Base-by-base conservation (phyloP, 2,329 filamentous ascomycete species). In the Delphinella strobiligena region DNA sequence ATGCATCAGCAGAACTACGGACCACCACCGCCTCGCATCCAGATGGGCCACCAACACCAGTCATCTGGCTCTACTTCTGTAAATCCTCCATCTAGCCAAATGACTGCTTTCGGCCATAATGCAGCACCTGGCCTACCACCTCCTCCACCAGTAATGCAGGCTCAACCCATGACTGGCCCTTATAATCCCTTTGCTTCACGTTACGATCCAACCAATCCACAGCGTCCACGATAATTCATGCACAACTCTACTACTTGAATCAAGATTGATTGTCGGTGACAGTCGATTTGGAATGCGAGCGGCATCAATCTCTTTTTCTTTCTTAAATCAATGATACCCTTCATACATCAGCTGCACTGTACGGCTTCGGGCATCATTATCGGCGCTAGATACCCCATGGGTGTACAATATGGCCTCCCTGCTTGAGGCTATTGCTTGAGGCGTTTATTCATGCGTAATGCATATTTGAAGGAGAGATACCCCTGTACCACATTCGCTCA, bases 81-180 rank as follows among this genome's bases (percentile, higher is more conserved):
- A 9, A 10, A 36, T 15, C 39, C 39, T 11, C 39, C 39, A 30
- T 19, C 34, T 14, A 18, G 34, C 15, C 31, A 32, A 19, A 29
- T 29, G 17, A 30, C 31, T 16, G 8, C 7, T 29, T 36, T 7
- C 32, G 22, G 34, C 34, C 10, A 41, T 33, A 34, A 12, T 19
- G 19, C 4, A 19, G 14, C 30, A 29, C 3, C 31, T n/a, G 10
- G 10, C 34, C 15, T 41, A 24, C 34, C 34, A 15, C 36, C 36
- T 10, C 37, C 37, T 27, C 45, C 41, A 24, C 43, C 45, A 12
- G 27, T 56, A 16, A 54, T 57, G 52, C 55, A 56, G 35, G 51
- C 54, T n/a, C 40, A 50, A 15, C 55, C 54, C 11, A 49, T 52
- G 31, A 56, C 54, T 16, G 55, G 55, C 17, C 55, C 54, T 11